phyloP scores from a whole-genome alignment of 106 monocot genomes.

The Phalaenopsis aphrodite region DNA sequence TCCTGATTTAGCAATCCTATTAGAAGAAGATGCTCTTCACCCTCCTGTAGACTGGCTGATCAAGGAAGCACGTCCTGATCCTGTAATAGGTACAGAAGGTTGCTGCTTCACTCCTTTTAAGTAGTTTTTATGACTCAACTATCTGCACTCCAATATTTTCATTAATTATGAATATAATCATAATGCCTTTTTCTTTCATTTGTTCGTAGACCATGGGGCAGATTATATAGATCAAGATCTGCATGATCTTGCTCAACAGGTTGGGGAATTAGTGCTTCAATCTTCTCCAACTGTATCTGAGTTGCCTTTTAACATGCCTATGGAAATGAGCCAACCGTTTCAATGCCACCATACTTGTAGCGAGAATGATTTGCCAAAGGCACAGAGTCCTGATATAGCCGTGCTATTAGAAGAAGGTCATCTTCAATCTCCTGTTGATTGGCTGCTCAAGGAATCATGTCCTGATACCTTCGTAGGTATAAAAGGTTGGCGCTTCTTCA shows the following conservation, averaged over 20 bases:
- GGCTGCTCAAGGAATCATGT: conserved; percentile 10
- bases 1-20: conserved; percentile 19
- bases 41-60: conserved; percentile 6
- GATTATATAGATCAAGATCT: conserved; percentile 18
- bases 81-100: conserved; percentile 29
- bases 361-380: conserved; percentile 15
- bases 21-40: conserved; percentile 33
- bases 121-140: not conserved
- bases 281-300: too few relatives aligned
- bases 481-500: conserved; percentile 26
- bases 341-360: conserved; percentile 8
- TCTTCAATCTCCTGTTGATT: conserved; percentile 13
- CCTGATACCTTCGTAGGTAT: conserved; percentile 11
- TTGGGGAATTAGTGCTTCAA: conserved; percentile 7
- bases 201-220: conserved; percentile 3
- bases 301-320: too few relatives aligned
- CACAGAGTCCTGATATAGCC: conserved; percentile 19
- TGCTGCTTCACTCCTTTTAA: not conserved
- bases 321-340: conserved; percentile 18
- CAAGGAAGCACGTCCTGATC: conserved; percentile 14
- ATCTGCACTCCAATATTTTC: not conserved
- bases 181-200: not conserved
- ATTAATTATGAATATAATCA: not conserved
- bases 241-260: conserved; percentile 26
- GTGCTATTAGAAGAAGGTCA: conserved; percentile 29